Evolutionary conservation across 169 alveolate genomes (phyloP), one percentile per base, ranked within the genome.

Genomic region (Plasmodium inui): DNA sequence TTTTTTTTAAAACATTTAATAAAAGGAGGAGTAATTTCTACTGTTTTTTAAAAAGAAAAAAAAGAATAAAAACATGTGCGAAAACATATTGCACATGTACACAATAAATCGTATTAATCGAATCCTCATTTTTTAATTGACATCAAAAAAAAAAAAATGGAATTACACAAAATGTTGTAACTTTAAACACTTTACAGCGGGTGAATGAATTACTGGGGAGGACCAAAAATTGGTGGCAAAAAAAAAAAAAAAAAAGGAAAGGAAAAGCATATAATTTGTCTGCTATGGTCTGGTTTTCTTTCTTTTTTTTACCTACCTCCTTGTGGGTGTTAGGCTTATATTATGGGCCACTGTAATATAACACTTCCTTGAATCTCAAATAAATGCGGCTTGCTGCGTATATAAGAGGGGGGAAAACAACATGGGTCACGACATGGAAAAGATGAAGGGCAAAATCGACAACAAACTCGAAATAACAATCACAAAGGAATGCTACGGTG

Each of bases 381-480:
- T 88, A 88, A 88, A 88, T 88, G 73, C 88, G 89, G 55, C 89
- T 88, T 55, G 94, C 94, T 88, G 41, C n/a, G 28, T 67, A 10
- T 67, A 88, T 78, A 86, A 50, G 19, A 61, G 71, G 74, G 70
- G 37, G 22, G 80, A 71, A 12, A 73, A 76, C 22, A 32, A 6
- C 67, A 46, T 78, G 71, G 28, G 46, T 30, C 17, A 74, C 10
- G 55, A 55, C 14, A 57, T n/a, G n/a, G 41, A 7, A 67, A 12
- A 28, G 41, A 28, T 67, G 37, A 67, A 7, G 0, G 37, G 8
- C 34, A 67, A 19, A 26, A 67, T 67, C 9, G 37, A 67, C 0
- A 41, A 22, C 76, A 67, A 67, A 26, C 37, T 22, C n/a, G 37
- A 67, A 28, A 67, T 28, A 67, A 67, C 76, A 67, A 67, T 67